A percentile compares a stretch with the other conserved stretches of the same genome.
These are phyloP conservation scores for Nakazawaea populi DNA, from an alignment of 805 yeast species.

Conservation along the genomic window DNA sequence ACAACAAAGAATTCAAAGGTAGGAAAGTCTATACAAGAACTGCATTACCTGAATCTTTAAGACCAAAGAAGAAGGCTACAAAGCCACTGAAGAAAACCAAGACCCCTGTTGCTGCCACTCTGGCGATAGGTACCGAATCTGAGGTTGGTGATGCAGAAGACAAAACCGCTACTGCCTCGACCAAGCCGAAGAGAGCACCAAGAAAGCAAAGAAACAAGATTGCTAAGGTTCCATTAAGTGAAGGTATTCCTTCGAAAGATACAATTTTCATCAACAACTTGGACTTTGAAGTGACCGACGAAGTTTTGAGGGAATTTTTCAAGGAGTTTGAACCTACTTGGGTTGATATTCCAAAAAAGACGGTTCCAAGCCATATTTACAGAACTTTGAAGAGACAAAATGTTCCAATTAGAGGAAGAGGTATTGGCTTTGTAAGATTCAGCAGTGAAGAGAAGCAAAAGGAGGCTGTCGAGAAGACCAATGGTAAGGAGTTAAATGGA, in stretches of 20 bases:
- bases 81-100: slow-evolving; percentile 22
- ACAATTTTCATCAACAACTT: slow-evolving; percentile 61
- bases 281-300: slow-evolving; percentile 42
- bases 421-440: slow-evolving; percentile 60
- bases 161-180: slow-evolving; percentile 5
- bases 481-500: slow-evolving; percentile 63
- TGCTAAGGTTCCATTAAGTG: slow-evolving; percentile 25
- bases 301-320: slow-evolving; percentile 39
- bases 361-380: slow-evolving; percentile 36
- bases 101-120: background rate
- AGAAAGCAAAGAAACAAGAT: slow-evolving; percentile 17
- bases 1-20: slow-evolving; percentile 25
- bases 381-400: slow-evolving; percentile 39
- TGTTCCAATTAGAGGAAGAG: slow-evolving; percentile 43
- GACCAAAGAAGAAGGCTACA: slow-evolving; percentile 9
- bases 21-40: slow-evolving; percentile 42
- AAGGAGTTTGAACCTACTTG: slow-evolving; percentile 45
- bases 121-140: slow-evolving; percentile 4
- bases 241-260: slow-evolving; percentile 49
- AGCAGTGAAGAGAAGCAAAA: slow-evolving; percentile 38
- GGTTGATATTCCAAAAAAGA: slow-evolving; percentile 54
- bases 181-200: slow-evolving; percentile 6
- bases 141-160: slow-evolving; percentile 8
- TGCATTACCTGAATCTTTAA: slow-evolving; percentile 37
- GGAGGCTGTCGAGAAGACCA: slow-evolving; percentile 51